Percentiles rank a stretch among this genome's conserved stretches.
Evolutionary conservation across 2,329 filamentous ascomycete genomes (phyloP).

Genomic region (Fonsecaea pedrosoi): DNA sequence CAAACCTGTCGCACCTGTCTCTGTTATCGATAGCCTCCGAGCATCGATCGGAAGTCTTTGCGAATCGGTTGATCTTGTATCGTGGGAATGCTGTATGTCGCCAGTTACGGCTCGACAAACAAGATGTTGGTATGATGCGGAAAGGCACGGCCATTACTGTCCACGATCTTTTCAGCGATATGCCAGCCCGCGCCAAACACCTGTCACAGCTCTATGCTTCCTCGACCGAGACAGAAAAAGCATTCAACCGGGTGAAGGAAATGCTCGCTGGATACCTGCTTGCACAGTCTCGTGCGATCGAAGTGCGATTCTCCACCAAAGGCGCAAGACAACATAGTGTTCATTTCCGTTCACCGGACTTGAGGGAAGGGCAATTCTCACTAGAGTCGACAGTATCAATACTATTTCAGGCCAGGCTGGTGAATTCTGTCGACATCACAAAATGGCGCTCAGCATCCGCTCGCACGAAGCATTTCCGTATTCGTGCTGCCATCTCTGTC

Average conservation of each 20-base stretch:
- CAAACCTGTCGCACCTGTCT: slow-evolving; percentile 76
- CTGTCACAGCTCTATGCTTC: slow-evolving; percentile 64
- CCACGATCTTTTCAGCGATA: slow-evolving; percentile 82
- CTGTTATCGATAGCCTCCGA: slow-evolving; percentile 78
- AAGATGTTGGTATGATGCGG: slow-evolving; percentile 61
- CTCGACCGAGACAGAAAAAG: slow-evolving; percentile 61
- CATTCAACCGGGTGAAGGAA: slow-evolving; percentile 70
- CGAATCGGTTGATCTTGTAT: slow-evolving; percentile 43
- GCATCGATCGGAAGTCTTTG: slow-evolving; percentile 51
- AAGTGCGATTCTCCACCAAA: slow-evolving; percentile 20
- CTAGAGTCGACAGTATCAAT: slow-evolving; percentile 21
- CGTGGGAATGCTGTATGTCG: slow-evolving; percentile 68
- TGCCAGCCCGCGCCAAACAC: slow-evolving; percentile 89
- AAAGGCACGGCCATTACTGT: slow-evolving; percentile 80
- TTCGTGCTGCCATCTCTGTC: slow-evolving; percentile 74
- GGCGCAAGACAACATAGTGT: slow-evolving; percentile 8
- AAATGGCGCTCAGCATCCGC: slow-evolving; percentile 77
- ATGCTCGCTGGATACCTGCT: slow-evolving; percentile 71
- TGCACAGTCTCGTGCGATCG: slow-evolving; percentile 61
- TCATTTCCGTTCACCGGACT: slow-evolving; percentile 8
- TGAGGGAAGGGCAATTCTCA: neutral
- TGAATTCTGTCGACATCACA: slow-evolving; percentile 48
- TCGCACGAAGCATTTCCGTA: slow-evolving; percentile 64
- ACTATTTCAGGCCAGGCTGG: slow-evolving; percentile 29
- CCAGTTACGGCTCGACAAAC: slow-evolving; percentile 61